Conservation (phyloP, 441 rosid species). For the Populus hybrid region DNA sequence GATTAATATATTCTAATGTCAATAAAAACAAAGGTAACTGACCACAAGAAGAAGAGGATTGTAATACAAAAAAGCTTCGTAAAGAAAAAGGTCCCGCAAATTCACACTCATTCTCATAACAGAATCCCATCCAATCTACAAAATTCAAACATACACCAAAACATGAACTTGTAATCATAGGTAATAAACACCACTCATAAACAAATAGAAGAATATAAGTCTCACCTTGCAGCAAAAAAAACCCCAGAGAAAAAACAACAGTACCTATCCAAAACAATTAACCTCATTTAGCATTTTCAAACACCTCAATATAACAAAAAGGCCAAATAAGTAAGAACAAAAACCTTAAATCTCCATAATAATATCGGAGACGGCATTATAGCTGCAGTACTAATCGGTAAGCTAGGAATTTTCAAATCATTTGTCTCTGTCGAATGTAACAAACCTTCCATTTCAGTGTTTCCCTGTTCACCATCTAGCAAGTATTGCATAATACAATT, state of each 20-base stretch:
- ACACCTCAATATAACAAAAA: neutral
- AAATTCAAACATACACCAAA: constrained; percentile 7
- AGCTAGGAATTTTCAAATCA: constrained; percentile 44
- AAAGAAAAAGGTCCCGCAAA: constrained; percentile 78
- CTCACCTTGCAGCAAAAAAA: constrained; percentile 91
- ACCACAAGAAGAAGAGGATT: constrained; percentile 99
- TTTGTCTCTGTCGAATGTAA: constrained; percentile 39
- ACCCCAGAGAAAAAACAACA: constrained; percentile 70
- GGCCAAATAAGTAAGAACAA: neutral
- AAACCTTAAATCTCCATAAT: constrained; percentile 86
- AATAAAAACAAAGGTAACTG: constrained; percentile 25
- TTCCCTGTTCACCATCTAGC: constrained; percentile 47
- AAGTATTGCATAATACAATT: constrained; percentile 9
- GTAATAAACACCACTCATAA: neutral
- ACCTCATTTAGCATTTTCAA: constrained; percentile 26
- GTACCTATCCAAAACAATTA: constrained; percentile 47
- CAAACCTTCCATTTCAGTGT: constrained; percentile 50
- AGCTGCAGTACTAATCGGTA: constrained; percentile 43
- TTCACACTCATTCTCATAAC: constrained; percentile 92
- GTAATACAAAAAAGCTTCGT: constrained; percentile 89
- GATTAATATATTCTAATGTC: neutral
- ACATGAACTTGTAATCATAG: neutral
- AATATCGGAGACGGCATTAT: constrained; percentile 69
- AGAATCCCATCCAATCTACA: constrained; percentile 90
- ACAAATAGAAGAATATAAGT: neutral